Evolutionary conservation across 2,329 filamentous ascomycete genomes (phyloP), one percentile per base, ranked within the genome.

Genomic region (Fusarium mangiferae): DNA sequence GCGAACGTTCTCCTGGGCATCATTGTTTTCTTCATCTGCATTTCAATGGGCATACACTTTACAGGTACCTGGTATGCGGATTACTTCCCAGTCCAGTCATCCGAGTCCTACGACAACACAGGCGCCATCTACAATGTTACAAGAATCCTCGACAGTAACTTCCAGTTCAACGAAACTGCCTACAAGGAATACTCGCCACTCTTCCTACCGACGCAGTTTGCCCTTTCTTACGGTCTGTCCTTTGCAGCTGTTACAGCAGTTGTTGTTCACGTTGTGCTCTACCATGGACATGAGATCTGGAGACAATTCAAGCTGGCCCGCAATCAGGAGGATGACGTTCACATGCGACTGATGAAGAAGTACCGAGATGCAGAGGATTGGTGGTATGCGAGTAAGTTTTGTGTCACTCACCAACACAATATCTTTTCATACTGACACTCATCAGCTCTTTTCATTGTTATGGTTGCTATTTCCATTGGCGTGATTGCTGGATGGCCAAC

Each of bases 211-310:
- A 87, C 90, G 0, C 90, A 91, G 68, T 93, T 89, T 68, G 86
- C 87, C 6, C 79, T 90, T 42, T 83, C 85, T 13, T 90, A 93
- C 75, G 91, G 90, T 4, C 82, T 93, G 17, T 90, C 89, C 0
- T 93, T 93, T 77, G 91, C 91, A n/a, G 89, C 90, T 28, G 87
- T 93, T 35, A 86, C 89, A 0, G 88, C 90, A 15, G 89, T 90
- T 64, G 80, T 90, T 46, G 84, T 90, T 13, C 89, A 90, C 65
- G 87, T 89, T 48, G 79, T 76, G 5, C 79, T 90, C 20, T 90
- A 90, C 78, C 86, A 90, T 73, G 88, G 88, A 38, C 83, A 82
- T 59, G 86, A 88, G 63, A 87, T 90, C 51, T 87, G 85, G 84
- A 83, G 82, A 42, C 88, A 89, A 77, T 88, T 88, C 78, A 87